Conservation (phyloP, 2,329 filamentous ascomycete species). For the Drechslera avenae region DNA sequence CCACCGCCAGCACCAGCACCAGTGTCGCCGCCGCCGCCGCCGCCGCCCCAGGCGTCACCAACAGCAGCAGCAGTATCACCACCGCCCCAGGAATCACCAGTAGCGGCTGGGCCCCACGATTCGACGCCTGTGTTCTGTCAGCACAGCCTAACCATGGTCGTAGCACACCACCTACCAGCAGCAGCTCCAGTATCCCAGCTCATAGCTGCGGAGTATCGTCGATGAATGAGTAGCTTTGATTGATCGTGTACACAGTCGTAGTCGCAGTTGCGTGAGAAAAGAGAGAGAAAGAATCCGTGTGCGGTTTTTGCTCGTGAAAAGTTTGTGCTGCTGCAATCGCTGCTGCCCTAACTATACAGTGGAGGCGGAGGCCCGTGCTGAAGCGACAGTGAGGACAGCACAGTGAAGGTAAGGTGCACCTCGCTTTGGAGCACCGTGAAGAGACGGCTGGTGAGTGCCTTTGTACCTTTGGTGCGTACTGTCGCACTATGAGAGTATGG, state of each 20-base stretch:
- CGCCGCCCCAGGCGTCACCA: slow-evolving; percentile 27
- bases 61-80: slow-evolving; percentile 4
- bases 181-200: slow-evolving; percentile 27
- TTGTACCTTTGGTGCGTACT: too few species aligned
- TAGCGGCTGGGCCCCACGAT: slow-evolving; percentile 15
- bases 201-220: slow-evolving; percentile 17
- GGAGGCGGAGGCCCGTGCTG: slow-evolving; percentile 3
- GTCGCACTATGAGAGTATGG: too few species aligned
- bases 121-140: slow-evolving; percentile 21
- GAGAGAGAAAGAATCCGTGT: not conserved
- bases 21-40: not conserved
- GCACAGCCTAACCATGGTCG: slow-evolving; percentile 3
- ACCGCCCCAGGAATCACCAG: slow-evolving; percentile 11
- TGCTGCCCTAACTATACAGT: slow-evolving; percentile 2
- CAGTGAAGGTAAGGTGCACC: slow-evolving; percentile 12
- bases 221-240: not conserved
- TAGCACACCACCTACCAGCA: slow-evolving; percentile 11
- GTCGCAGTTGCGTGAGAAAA: not conserved
- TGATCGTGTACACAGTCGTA: not conserved
- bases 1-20: slow-evolving; percentile 17
- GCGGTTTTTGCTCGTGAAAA: too few species aligned
- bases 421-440: not conserved
- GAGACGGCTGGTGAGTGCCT: not conserved
- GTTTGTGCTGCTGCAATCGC: not conserved
- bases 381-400: not conserved